Conservation (phyloP, 257 asterid genomes). For the Solanum gracilifrons region DNA sequence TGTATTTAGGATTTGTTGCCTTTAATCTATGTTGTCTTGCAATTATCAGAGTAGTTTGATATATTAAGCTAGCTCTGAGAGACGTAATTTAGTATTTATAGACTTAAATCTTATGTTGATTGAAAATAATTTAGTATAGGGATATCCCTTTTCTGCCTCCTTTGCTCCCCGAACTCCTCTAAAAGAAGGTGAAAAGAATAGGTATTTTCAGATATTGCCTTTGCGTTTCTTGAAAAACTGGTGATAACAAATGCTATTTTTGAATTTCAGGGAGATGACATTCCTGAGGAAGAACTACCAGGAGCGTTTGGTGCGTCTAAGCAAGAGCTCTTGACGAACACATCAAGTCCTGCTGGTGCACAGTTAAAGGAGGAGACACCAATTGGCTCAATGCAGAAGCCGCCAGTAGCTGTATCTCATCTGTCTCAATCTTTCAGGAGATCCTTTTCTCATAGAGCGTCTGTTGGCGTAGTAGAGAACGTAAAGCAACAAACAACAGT, state of each 20-base stretch:
- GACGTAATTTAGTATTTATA: background rate
- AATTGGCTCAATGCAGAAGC: background rate
- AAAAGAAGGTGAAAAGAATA: background rate
- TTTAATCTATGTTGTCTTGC: background rate
- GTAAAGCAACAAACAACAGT: constrained; percentile 1
- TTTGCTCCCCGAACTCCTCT: background rate
- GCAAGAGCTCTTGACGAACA: constrained; percentile 4
- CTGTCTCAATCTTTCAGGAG: constrained; percentile 45
- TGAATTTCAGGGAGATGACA: constrained; percentile 59
- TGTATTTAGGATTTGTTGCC: background rate
- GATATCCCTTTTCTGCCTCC: background rate
- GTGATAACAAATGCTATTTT: background rate
- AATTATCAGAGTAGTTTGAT: background rate
- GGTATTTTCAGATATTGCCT: background rate
- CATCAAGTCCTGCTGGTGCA: background rate
- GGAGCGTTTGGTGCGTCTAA: constrained; percentile 35
- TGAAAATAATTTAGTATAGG: background rate
- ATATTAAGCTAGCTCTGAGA: background rate
- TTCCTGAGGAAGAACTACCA: constrained; percentile 67
- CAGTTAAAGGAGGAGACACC: background rate
- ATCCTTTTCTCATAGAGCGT: constrained; percentile 26
- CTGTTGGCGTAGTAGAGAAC: background rate
- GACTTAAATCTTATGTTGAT: background rate
- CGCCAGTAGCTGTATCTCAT: constrained; percentile 23
- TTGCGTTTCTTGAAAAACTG: background rate